Base-by-base conservation (phyloP, 176 grass and related monocot genomes). In the Aegilops umbellulata region DNA sequence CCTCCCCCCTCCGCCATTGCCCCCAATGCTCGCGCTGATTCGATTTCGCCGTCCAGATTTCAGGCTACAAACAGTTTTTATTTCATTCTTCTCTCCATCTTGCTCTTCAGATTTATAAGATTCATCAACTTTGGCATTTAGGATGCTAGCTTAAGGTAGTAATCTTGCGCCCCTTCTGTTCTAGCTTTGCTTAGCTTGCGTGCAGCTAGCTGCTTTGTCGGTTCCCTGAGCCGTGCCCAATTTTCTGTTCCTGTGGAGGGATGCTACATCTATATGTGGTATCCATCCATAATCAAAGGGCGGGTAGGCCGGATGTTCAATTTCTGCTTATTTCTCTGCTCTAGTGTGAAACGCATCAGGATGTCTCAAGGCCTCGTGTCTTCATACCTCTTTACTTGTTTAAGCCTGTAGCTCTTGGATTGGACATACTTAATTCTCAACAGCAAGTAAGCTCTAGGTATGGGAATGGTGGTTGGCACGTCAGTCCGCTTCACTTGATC, bases 401-500 rank as follows among this genome's bases (percentile, higher is more conserved):
- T 78, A 64, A 78, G 34, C 74, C 74, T 4, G 22, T 77, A 85
- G 42, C 30, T 20, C 20, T 85, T 77, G 35, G 53, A 65, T 51
- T 69, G 17, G 39, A 55, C 80, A 72, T 82, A 83, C 66, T 83
- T 83, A 60, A 82, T 71, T 85, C 61, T 27, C 9, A 55, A 39
- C 44, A 85, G 20, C 35, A 57, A 66, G 42, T 51, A 69, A 41
- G 3, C 34, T 42, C 34, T 62, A 27, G 36, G 53, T 46, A 32
- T 85, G 60, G 42, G 30, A 51, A 85, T 77, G 74, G 83, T 85
- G 20, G 83, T 85, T 85, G 63, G 25, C 72, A 41, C 14, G 74
- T 85, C 74, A 41, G 74, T 31, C n/a, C 29, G 63, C n/a, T 57
- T 42, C 62, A 29, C 11, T 85, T 79, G 30, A 78, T 57, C 8